Evolutionary conservation across 768 basidiomycete species (phyloP), one percentile per base, ranked within the genome.

Genomic region (Lactarius psammicola): DNA sequence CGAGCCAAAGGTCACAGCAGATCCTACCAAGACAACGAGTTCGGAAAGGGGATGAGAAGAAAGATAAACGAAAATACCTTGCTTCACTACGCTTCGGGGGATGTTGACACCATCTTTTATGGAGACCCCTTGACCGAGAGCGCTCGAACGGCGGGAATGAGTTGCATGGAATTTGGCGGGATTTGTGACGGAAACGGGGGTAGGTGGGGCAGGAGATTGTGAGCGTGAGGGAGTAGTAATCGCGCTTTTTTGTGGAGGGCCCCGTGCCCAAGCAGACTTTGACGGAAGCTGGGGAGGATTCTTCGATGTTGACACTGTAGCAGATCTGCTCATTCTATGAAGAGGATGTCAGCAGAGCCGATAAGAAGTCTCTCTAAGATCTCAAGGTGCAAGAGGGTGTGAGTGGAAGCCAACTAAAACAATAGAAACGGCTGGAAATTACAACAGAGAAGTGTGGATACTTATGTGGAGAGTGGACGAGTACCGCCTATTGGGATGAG

Each of bases 241-340:
- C n/a, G n/a, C n/a, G n/a, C n/a, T n/a, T n/a, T n/a, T n/a, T n/a
- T n/a, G n/a, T n/a, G n/a, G n/a, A n/a, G n/a, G n/a, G n/a, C n/a
- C n/a, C n/a, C n/a, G 89, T 79, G 90, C 80, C 94, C 94, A 96
- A 82, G 92, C 93, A 79, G 92, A 93, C 83, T 87, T 85, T 81
- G 82, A 76, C 76, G 88, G 79, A 80, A 88, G 86, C 84, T 82
- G 85, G 80, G 85, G 76, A 78, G 83, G 83, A 81, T 80, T 87
- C 85, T 88, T 88, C 80, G 84, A 76, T 80, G 80, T 80, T 77
- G 89, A 80, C 77, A 85, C 82, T 77, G 88, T 84, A 71, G 90
- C 87, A 79, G 85, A 85, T 88, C 89, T 94, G 91, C 91, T 95
- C 94, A 95, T 95, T 92, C 90, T 92, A 70, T 9, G 38, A 44